phyloP scores from a whole-genome alignment of 441 rosid species.

The Erodium chrysanthum region DNA sequence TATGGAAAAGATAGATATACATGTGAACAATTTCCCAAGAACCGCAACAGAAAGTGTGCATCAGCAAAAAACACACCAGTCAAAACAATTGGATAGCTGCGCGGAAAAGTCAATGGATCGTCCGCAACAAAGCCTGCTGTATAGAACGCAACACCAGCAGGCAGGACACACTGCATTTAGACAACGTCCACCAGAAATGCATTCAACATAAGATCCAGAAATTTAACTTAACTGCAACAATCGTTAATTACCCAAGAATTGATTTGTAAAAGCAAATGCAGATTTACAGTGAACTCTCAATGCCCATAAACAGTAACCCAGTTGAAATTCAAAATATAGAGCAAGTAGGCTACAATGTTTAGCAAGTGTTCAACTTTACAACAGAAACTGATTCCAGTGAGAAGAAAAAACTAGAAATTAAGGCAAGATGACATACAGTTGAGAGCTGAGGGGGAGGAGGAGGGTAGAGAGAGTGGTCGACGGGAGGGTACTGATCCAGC shows the following conservation, averaged over 20 bases:
- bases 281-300: too few species aligned
- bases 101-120: slow-evolving; percentile 54
- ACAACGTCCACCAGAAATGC: neutral
- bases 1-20: neutral
- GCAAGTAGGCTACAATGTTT: neutral
- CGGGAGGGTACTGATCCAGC: slow-evolving; percentile 79
- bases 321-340: neutral
- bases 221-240: neutral
- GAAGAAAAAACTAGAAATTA: neutral
- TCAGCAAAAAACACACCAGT: slow-evolving; percentile 42
- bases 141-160: slow-evolving; percentile 76
- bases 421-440: slow-evolving; percentile 35
- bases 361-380: neutral
- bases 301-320: too few species aligned
- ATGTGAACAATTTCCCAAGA: slow-evolving; percentile 1
- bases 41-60: neutral
- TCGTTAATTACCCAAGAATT: neutral
- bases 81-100: slow-evolving; percentile 90
- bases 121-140: slow-evolving; percentile 56
- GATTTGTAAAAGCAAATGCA: too few species aligned
- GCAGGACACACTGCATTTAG: slow-evolving; percentile 73
- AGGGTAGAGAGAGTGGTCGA: slow-evolving; percentile 56
- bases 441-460: slow-evolving; percentile 95
- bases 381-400: neutral
- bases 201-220: neutral